Conservation (phyloP, 169 alveolate species). For the Plasmodium coatneyi region DNA sequence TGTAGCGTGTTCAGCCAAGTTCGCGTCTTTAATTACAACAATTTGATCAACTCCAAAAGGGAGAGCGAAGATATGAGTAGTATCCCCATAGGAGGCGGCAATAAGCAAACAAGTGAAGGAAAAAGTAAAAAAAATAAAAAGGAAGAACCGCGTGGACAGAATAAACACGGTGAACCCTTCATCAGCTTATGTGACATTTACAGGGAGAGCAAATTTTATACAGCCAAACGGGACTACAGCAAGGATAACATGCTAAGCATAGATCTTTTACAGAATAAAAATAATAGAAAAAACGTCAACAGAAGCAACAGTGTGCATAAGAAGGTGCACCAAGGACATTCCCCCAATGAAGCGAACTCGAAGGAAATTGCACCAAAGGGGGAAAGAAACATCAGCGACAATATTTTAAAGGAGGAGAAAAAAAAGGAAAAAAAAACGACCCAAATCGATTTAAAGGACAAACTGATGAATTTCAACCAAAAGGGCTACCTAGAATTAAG, state of each 20-base stretch:
- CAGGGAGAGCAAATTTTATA: conserved; percentile 21
- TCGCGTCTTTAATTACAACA: conserved; percentile 61
- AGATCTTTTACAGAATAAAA: neutral
- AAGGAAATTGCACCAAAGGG: neutral
- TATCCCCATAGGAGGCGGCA: neutral
- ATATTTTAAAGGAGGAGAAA: neutral
- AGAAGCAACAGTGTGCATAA: neutral
- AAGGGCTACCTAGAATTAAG: neutral
- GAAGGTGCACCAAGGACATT: neutral
- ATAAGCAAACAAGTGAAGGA: neutral
- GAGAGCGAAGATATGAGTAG: neutral
- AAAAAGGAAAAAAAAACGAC: neutral
- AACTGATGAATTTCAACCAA: neutral
- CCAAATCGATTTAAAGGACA: neutral
- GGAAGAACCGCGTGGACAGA: neutral
- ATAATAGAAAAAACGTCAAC: neutral
- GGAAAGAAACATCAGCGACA: neutral
- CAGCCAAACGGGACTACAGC: neutral
- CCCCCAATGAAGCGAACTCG: neutral
- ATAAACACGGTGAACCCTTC: neutral
- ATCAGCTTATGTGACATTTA: conserved; percentile 44
- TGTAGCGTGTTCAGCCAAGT: conserved; percentile 41
- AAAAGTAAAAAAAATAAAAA: neutral
- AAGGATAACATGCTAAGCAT: neutral
- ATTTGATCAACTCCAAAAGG: conserved; percentile 10